These are phyloP conservation scores for Catunica adiposa DNA, from an alignment of 2,329 filamentous ascomycete genomes.

Conservation along the genomic window DNA sequence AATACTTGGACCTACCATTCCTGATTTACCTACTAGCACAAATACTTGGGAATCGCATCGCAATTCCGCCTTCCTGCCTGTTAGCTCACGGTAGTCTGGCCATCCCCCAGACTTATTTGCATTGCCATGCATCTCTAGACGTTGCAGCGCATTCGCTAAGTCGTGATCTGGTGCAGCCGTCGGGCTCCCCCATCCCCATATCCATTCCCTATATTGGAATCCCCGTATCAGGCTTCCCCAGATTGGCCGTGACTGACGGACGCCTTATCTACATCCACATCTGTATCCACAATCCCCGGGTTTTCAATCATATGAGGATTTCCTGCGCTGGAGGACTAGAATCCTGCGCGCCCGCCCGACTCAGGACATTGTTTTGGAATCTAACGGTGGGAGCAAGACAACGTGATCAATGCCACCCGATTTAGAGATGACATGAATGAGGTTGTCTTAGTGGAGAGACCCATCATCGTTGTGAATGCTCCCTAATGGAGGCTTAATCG, in stretches of 20 bases:
- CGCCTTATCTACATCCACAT: background rate
- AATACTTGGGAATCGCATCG: too few relatives aligned
- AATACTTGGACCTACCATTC: too few relatives aligned
- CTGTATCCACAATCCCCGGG: background rate
- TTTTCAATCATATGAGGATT: slow-evolving; percentile 1
- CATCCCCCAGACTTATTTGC: background rate
- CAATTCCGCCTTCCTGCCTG: background rate
- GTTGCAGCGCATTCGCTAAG: background rate
- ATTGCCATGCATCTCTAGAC: background rate
- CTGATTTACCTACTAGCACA: too few relatives aligned
- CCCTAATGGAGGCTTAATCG: too few relatives aligned
- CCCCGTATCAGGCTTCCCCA: background rate
- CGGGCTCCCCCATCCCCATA: slow-evolving; percentile 2
- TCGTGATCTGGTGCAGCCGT: background rate
- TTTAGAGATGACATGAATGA: too few relatives aligned
- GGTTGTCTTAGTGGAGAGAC: too few relatives aligned
- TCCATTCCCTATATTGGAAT: background rate
- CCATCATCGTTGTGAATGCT: too few relatives aligned
- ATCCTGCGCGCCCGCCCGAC: background rate
- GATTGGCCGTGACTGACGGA: background rate
- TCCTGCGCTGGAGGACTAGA: background rate
- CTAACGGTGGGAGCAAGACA: too few relatives aligned
- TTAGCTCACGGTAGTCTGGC: background rate
- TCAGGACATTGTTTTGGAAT: too few relatives aligned
- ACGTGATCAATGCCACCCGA: too few relatives aligned